Conservation (phyloP, 1,139 yeast genomes). For the Taphrina betulina region DNA sequence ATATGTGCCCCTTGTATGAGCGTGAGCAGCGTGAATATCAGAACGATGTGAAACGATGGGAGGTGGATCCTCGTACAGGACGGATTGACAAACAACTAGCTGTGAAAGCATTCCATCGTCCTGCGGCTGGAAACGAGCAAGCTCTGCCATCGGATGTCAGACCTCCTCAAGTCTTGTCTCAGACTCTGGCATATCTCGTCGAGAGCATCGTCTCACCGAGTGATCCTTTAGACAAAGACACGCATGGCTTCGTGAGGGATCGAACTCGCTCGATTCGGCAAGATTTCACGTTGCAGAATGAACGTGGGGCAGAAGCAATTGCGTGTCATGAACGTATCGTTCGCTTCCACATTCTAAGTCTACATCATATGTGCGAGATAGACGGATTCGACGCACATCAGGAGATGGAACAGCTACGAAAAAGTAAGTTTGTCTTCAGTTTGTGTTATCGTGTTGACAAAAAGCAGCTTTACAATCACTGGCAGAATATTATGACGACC, state of each 20-base stretch:
- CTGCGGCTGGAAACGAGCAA: slow-evolving; percentile 98
- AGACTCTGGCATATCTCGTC: slow-evolving; percentile 36
- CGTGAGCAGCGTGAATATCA: slow-evolving; percentile 84
- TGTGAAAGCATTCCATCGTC: slow-evolving; percentile 89
- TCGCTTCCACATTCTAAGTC: slow-evolving; percentile 74
- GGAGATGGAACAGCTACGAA: slow-evolving; percentile 89
- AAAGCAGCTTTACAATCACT: slow-evolving; percentile 70
- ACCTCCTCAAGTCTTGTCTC: slow-evolving; percentile 70
- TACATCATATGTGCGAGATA: slow-evolving; percentile 82
- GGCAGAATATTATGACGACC: slow-evolving; percentile 81
- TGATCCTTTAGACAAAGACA: slow-evolving; percentile 54
- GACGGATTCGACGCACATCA: slow-evolving; percentile 88
- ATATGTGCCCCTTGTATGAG: slow-evolving; percentile 95
- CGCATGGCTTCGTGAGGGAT: slow-evolving; percentile 96
- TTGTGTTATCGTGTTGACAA: slow-evolving; percentile 6
- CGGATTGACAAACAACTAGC: slow-evolving; percentile 65
- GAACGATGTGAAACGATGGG: slow-evolving; percentile 78
- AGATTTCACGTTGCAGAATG: slow-evolving; percentile 94
- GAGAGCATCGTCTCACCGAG: slow-evolving; percentile 30
- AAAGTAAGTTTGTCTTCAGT: slow-evolving; percentile 43
- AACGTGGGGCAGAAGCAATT: slow-evolving; percentile 88
- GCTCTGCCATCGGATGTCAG: slow-evolving; percentile 96
- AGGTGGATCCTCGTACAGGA: slow-evolving; percentile 61
- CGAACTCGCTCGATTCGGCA: slow-evolving; percentile 96
- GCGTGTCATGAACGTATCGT: slow-evolving; percentile 92